Conservation (phyloP, 805 yeast species). For the Candida incommunis region DNA sequence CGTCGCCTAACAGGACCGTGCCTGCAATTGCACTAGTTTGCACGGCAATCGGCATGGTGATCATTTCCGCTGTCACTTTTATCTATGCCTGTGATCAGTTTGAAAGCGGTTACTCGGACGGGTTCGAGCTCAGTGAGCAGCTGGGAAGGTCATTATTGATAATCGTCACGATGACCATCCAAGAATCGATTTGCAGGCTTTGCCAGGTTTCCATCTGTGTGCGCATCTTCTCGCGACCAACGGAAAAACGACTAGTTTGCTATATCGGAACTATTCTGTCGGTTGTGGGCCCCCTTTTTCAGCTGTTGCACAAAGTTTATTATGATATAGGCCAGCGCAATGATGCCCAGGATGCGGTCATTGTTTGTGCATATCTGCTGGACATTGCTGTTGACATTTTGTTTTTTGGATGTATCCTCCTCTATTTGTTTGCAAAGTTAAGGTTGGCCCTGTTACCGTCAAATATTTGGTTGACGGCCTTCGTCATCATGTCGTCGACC, state of each 20-base stretch:
- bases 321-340: constrained; percentile 5
- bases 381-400: constrained; percentile 11
- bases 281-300: constrained; percentile 4
- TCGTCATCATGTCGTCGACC: background rate
- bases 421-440: constrained; percentile 9
- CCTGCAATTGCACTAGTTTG: background rate
- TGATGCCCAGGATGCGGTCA: constrained; percentile 10
- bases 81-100: background rate
- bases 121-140: constrained; percentile 6
- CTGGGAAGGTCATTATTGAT: constrained; percentile 3
- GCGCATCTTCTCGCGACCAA: constrained; percentile 9
- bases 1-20: background rate
- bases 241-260: constrained; percentile 8
- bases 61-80: background rate
- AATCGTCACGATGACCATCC: background rate
- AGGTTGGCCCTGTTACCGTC: constrained; percentile 5
- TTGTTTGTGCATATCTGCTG: constrained; percentile 13
- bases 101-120: constrained; percentile 8
- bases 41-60: background rate
- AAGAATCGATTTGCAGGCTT: background rate
- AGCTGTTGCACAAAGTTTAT: constrained; percentile 4
- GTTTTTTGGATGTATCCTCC: constrained; percentile 9
- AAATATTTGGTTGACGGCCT: background rate
- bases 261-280: constrained; percentile 8
- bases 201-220: constrained; percentile 9